Base-by-base conservation (phyloP, 2,329 filamentous ascomycete species). In the Cytospora mali region DNA sequence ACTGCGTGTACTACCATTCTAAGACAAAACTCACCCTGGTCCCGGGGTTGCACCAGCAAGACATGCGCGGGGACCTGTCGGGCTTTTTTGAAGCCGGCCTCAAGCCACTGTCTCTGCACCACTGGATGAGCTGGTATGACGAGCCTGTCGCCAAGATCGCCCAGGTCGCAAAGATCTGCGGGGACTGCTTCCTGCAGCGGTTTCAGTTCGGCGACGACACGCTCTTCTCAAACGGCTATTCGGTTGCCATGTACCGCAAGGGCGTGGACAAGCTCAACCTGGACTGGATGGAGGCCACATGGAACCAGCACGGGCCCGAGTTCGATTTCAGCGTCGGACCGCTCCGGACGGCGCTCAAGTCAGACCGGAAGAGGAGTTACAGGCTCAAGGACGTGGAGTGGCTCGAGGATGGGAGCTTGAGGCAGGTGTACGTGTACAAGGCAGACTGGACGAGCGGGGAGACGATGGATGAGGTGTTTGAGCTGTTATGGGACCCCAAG, bases 121-220 rank as follows among this genome's bases (percentile, higher is more conserved):
- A 88, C 74, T 88, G 84, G 84, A 87, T 86, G 71, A 83, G 79
- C 14, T 87, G 84, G 83, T 85, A 85, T 72, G 68, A 76, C 10
- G 76, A 75, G 28, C 80, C 80, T 55, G 76, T 86, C 49, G 76
- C 78, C 53, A 76, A 79, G 62, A 81, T 86, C 74, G 78, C 81
- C 33, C 72, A 76, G 46, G 74, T 84, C 14, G 74, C 78, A 7
- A 71, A 78, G 11, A 70, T 85, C n/a, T 88, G 85, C 67, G 85
- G 85, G 6, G 80, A 81, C 54, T 88, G 85, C 63, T 79, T 87
- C 65, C 73, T 88, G 55, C 82, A 84, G 68, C 78, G 85, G 27
- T 88, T 80, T 75, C 75, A 79, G 51, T 79, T 82, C 58, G 75
- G 72, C 39, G 39, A 70, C n/a, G 77, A 82, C 58, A 78, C 76